Conservation (phyloP, 345 rosid genomes). For the Microthlaspi erraticum region DNA sequence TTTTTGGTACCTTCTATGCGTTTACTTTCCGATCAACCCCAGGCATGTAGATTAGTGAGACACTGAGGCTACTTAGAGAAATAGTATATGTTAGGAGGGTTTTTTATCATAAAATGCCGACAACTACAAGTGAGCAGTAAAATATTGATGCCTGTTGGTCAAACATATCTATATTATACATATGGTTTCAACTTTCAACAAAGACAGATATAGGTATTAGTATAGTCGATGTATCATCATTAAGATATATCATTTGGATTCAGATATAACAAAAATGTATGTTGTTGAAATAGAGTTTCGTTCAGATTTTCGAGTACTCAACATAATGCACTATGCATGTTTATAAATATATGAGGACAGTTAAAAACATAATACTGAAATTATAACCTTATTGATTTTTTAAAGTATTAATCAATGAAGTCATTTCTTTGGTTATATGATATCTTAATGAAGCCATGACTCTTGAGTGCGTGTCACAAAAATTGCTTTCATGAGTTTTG, state of each 20-base stretch:
- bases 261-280: no score
- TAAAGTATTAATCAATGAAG: background rate
- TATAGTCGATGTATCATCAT: no score
- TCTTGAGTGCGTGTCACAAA: background rate
- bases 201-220: no score
- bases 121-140: background rate
- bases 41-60: background rate
- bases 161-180: background rate
- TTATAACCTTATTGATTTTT: background rate
- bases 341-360: background rate
- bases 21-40: background rate
- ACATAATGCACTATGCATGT: no score
- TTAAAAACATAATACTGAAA: background rate
- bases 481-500: slow-evolving; percentile 15
- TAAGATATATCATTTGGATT: no score
- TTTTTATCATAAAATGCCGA: background rate
- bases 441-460: background rate
- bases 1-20: background rate
- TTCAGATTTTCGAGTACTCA: background rate
- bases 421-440: background rate
- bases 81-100: background rate
- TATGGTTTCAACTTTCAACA: no score
- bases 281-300: background rate
- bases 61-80: slow-evolving; percentile 8
- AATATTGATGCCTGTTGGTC: background rate